A percentile compares a stretch with the other conserved stretches of the same genome.
Evolutionary conservation across 164 flowering plant species (phyloP).

Genomic region (Aristolochia fimbriata): DNA sequence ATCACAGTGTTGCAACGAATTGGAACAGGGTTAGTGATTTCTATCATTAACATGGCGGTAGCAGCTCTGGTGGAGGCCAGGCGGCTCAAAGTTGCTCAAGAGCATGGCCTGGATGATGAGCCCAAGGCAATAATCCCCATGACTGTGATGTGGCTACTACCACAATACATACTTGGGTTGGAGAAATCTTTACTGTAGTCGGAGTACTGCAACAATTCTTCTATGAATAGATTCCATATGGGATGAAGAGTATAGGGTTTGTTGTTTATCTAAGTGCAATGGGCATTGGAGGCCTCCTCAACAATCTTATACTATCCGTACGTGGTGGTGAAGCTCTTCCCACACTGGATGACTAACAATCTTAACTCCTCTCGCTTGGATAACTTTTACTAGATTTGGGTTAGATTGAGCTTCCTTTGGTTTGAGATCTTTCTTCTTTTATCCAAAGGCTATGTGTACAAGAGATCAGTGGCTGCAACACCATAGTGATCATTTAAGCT

Average conservation of each 20-base stretch:
- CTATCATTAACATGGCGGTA: constrained; percentile 20
- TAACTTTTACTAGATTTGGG: constrained; percentile 16
- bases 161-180: constrained; percentile 4
- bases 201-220: constrained; percentile 9
- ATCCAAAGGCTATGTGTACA: no score
- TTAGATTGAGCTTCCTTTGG: neutral
- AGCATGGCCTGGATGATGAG: neutral
- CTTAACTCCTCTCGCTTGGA: constrained; percentile 8
- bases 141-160: constrained; percentile 5
- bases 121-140: constrained; percentile 5
- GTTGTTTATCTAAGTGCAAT: constrained; percentile 2
- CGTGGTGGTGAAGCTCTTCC: neutral
- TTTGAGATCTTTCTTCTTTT: no score
- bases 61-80: constrained; percentile 54
- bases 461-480: no score
- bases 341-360: constrained; percentile 5
- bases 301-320: neutral
- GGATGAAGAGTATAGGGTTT: constrained; percentile 4
- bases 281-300: constrained; percentile 4
- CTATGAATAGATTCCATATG: constrained; percentile 12
- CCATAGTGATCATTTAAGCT: no score
- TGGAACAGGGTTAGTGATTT: constrained; percentile 48
- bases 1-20: constrained; percentile 51
- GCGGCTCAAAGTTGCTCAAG: constrained; percentile 20
- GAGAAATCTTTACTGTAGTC: constrained; percentile 5